Evolutionary conservation across 768 basidiomycete species (phyloP).

Genomic region (Collybia sordida): DNA sequence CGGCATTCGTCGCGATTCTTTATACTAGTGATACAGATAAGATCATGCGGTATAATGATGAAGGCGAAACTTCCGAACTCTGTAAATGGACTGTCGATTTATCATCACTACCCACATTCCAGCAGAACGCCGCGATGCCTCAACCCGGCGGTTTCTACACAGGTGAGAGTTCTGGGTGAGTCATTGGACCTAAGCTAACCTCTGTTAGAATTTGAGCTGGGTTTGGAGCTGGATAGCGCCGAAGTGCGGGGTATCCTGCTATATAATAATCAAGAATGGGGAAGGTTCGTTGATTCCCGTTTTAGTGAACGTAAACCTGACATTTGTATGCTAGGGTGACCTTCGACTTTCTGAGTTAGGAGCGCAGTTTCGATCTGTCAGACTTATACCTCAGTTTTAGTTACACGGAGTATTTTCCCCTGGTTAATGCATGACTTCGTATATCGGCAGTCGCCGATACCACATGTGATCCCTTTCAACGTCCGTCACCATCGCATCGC

Average conservation of each 20-base stretch:
- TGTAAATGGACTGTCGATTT: conserved; percentile 91
- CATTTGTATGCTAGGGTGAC: conserved; percentile 34
- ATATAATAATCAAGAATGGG: conserved; percentile 79
- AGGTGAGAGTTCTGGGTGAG: conserved; percentile 39
- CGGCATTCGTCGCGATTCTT: conserved; percentile 77
- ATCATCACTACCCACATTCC: conserved; percentile 74
- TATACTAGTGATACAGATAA: conserved; percentile 77
- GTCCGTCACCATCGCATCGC: conserved; percentile 18
- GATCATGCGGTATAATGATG: conserved; percentile 82
- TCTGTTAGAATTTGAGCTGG: conserved; percentile 76
- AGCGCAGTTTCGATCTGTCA: neutral
- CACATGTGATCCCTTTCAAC: neutral
- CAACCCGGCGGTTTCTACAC: conserved; percentile 74
- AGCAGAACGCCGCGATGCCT: conserved; percentile 60
- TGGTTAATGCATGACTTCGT: neutral
- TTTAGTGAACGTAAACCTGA: conserved; percentile 14
- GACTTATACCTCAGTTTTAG: neutral
- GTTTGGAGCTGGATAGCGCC: conserved; percentile 80
- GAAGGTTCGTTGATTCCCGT: conserved; percentile 49
- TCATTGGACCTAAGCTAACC: conserved; percentile 7
- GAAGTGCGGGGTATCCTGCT: conserved; percentile 82
- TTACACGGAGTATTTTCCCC: neutral
- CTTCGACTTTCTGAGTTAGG: conserved; percentile 46
- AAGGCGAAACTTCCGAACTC: conserved; percentile 72
- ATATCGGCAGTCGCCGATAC: neutral